Conservation (phyloP, 345 rosid species). For the Adansonia digitata region DNA sequence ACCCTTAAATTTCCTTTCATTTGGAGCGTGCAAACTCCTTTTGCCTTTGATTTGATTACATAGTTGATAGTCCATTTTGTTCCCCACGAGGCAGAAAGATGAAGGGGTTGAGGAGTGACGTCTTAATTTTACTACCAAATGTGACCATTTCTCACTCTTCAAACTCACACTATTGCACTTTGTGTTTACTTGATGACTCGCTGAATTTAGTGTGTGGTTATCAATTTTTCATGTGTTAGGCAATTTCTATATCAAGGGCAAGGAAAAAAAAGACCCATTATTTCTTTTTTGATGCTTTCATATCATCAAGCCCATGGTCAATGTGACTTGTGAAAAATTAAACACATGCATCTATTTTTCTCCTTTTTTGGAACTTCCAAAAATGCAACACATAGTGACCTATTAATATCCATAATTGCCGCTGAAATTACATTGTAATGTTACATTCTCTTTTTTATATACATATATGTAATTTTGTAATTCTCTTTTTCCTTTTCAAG, state of each 20-base stretch:
- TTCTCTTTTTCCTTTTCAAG: too few relatives aligned
- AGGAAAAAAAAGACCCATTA: neutral
- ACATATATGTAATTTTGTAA: too few relatives aligned
- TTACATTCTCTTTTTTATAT: neutral
- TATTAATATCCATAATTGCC: neutral
- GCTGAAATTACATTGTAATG: neutral
- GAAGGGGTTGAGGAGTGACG: neutral
- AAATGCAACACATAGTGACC: neutral
- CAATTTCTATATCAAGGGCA: neutral
- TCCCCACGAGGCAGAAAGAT: neutral
- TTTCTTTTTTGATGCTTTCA: constrained; percentile 1
- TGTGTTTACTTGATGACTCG: neutral
- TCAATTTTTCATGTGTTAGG: neutral
- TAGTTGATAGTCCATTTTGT: neutral
- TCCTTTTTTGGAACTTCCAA: neutral
- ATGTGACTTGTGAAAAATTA: constrained; percentile 1
- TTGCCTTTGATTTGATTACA: neutral
- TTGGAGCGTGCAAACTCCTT: neutral
- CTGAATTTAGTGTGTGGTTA: constrained; percentile 6
- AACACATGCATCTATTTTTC: too few relatives aligned
- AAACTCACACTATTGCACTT: neutral
- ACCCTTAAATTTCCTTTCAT: neutral
- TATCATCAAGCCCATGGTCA: neutral
- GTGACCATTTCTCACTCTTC: neutral
- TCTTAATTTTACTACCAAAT: too few relatives aligned